phyloP scores from a whole-genome alignment of 2,329 filamentous ascomycete genomes.

The Xylariomycetidae sp. region DNA sequence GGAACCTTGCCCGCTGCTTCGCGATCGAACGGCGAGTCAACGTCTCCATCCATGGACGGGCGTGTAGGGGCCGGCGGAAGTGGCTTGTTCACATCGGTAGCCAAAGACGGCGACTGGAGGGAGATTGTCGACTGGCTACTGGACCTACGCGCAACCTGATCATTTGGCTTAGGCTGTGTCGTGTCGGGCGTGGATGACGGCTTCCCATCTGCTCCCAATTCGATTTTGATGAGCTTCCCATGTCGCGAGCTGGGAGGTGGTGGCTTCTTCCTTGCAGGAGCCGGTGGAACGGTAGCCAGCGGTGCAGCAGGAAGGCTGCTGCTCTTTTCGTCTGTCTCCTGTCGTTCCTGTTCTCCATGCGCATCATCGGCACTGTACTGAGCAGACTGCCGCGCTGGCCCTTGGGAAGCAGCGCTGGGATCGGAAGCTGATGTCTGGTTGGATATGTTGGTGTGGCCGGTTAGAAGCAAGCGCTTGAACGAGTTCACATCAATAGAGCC shows the following conservation, averaged over 20 bases:
- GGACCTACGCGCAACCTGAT: slow-evolving; percentile 12
- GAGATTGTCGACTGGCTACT: slow-evolving; percentile 18
- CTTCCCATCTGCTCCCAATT: slow-evolving; percentile 36
- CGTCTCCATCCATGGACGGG: slow-evolving; percentile 39
- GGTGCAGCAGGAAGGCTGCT: slow-evolving; percentile 25
- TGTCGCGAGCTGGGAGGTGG: slow-evolving; percentile 69
- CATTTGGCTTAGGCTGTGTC: slow-evolving; percentile 8
- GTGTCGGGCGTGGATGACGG: slow-evolving; percentile 9
- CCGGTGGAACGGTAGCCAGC: slow-evolving; percentile 13
- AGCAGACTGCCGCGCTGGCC: too few species aligned
- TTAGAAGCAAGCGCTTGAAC: slow-evolving; percentile 71
- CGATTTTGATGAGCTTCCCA: slow-evolving; percentile 63
- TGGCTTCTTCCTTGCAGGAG: slow-evolving; percentile 47
- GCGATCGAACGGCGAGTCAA: slow-evolving; percentile 47
- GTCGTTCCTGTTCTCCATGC: slow-evolving; percentile 49
- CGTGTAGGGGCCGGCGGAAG: slow-evolving; percentile 49
- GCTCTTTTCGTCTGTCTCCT: slow-evolving; percentile 40
- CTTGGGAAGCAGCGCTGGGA: too few species aligned
- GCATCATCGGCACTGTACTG: too few species aligned
- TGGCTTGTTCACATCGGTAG: slow-evolving; percentile 55
- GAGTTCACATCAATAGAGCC: slow-evolving; percentile 67
- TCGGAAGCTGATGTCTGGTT: slow-evolving; percentile 23
- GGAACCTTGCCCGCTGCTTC: slow-evolving; percentile 48
- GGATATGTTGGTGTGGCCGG: slow-evolving; percentile 50
- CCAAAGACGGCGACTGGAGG: slow-evolving; percentile 29